Base-by-base conservation (phyloP, 345 rosid species). In the Brassica juncea region DNA sequence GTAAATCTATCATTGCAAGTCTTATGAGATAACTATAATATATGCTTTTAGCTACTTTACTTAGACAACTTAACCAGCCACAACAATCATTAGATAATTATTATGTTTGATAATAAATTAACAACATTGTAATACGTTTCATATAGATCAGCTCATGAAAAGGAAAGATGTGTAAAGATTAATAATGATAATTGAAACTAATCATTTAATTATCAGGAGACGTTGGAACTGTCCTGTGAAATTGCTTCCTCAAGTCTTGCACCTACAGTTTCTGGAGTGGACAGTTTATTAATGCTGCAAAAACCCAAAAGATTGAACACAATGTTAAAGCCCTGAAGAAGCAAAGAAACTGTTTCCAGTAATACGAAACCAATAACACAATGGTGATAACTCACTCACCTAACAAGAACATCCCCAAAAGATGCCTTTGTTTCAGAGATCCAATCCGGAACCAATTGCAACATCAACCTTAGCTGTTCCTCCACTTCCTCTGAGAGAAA, bases 381-480 rank as follows among this genome's bases (percentile, higher is more conserved):
- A 52, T n/a, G 57, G 21, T n/a, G 15, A 14, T 47, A 11, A 68
- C 90, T 87, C n/a, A n/a, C 90, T 87, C 66, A 93, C 99, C 97
- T 77, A 39, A 91, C 68, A 68, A 91, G 90, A 66, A 79, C 14
- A 79, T 88, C 97, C 6, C 97, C 94, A 25, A 87, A 47, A 65
- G 85, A 83, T 16, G 91, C 79, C 35, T 66, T 66, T 76, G 88
- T 90, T 82, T 89, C 90, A 9, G 86, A 86, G 57, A 95, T 90
- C 99, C 99, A 91, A 66, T 91, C 97, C 0, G 99, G 99, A 71
- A 87, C 94, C 27, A 91, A 78, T 77, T 90, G 91, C 76, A 81
- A 82, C 86, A 95, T 66, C 84, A 88, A 68, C 25, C 80, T 84
- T 47, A 91, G 77, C 66, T 89, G 97, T 77, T 93, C 97, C 72